Evolutionary conservation across 2,329 filamentous ascomycete species (phyloP).

Genomic region (Microcyclosporella mali): DNA sequence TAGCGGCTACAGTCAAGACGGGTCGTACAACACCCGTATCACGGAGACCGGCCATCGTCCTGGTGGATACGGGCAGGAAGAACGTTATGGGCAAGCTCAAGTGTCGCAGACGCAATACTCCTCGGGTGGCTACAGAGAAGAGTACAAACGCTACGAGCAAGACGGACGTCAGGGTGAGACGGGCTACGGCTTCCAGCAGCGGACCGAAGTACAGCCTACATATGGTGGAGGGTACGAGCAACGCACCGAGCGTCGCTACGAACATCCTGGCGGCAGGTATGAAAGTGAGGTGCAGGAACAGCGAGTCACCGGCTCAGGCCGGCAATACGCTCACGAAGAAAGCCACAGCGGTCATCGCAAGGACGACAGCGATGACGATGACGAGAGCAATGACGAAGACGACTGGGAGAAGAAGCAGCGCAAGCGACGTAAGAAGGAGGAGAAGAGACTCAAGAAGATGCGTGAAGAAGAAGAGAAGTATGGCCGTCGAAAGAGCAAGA

Average conservation of each 20-base stretch:
- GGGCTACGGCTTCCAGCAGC: slow-evolving; percentile 55
- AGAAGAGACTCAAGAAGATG: slow-evolving; percentile 25
- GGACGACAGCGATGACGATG: slow-evolving; percentile 27
- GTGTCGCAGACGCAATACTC: slow-evolving; percentile 54
- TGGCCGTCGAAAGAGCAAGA: slow-evolving; percentile 10
- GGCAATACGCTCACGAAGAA: slow-evolving; percentile 23
- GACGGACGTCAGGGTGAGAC: slow-evolving; percentile 37
- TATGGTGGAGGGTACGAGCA: slow-evolving; percentile 54
- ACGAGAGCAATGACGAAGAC: slow-evolving; percentile 33
- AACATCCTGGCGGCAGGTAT: slow-evolving; percentile 38
- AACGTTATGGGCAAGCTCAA: slow-evolving; percentile 55
- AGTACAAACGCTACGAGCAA: slow-evolving; percentile 57
- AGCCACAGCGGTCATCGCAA: slow-evolving; percentile 26
- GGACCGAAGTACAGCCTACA: slow-evolving; percentile 48
- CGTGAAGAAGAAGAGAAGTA: slow-evolving; percentile 20
- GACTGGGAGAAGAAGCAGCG: slow-evolving; percentile 38
- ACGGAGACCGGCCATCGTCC: slow-evolving; percentile 54
- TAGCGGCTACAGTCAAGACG: slow-evolving; percentile 54
- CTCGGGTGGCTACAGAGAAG: slow-evolving; percentile 51
- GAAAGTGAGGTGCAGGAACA: slow-evolving; percentile 35
- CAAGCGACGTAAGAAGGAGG: slow-evolving; percentile 31
- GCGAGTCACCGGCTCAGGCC: slow-evolving; percentile 20
- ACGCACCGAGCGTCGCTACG: slow-evolving; percentile 50
- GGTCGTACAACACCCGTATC: slow-evolving; percentile 55
- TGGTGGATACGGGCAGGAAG: slow-evolving; percentile 17